Evolutionary conservation across 108 stramenopile genomes (phyloP).

Genomic region (Poteriospumella lacustris): DNA sequence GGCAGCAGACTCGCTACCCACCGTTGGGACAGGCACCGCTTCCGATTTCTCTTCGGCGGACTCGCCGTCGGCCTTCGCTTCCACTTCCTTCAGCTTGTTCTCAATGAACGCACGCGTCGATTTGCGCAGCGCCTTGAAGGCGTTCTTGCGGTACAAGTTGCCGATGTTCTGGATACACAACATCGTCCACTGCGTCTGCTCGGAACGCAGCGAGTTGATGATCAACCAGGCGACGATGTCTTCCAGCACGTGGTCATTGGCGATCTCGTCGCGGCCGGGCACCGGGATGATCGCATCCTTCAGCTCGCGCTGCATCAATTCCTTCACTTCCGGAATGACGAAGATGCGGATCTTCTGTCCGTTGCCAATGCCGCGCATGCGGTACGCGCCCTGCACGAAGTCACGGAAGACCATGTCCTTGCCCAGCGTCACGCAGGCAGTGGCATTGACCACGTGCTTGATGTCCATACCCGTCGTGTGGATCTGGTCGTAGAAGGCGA

Average conservation of each 20-base stretch:
- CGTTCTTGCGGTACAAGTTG: conserved; percentile 38
- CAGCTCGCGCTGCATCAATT: conserved; percentile 35
- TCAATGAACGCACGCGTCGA: neutral
- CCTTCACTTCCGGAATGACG: conserved; percentile 33
- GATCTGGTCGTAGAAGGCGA: conserved; percentile 60
- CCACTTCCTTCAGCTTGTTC: neutral
- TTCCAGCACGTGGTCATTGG: neutral
- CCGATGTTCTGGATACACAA: conserved; percentile 36
- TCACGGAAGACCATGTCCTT: conserved; percentile 41
- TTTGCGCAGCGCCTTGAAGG: neutral
- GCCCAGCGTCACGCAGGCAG: conserved; percentile 32
- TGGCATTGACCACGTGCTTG: conserved; percentile 31
- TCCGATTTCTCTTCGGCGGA: neutral
- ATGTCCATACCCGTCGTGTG: conserved; percentile 56
- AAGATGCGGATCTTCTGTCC: conserved; percentile 30
- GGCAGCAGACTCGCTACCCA: too few species aligned
- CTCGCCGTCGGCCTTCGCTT: neutral
- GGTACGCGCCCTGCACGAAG: conserved; percentile 36
- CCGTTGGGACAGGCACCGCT: too few species aligned
- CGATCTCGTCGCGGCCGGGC: neutral
- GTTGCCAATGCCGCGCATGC: conserved; percentile 34
- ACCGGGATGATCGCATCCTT: neutral
- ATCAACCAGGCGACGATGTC: conserved; percentile 37
- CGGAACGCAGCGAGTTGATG: conserved; percentile 21
- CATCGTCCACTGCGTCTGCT: conserved; percentile 27